Evolutionary conservation across 345 rosid genomes (phyloP), one percentile per base, ranked within the genome.

Genomic region (Passiflora organensis): DNA sequence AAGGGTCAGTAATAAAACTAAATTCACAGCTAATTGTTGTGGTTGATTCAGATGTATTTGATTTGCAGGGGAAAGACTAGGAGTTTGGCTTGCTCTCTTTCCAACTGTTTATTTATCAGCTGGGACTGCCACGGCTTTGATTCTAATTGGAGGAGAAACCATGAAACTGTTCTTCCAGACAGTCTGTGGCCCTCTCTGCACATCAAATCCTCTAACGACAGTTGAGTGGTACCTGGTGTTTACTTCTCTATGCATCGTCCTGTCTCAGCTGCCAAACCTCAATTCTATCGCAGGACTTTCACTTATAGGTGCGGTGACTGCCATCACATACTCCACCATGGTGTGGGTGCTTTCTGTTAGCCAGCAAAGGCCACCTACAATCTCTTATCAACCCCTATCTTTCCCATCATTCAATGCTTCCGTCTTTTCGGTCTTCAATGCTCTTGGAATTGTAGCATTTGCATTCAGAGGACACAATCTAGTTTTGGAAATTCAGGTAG

Each of bases 331-430:
- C 66, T 82, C 86, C 10, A 84, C 98, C 37, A 80, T 86, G 98
- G 98, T 86, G 48, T 86, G 98, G 98, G 80, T 91, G 69, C 93
- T 91, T 59, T 91, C 98, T 65, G 93, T 91, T 67, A 88, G 89
- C 77, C 88, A 88, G 68, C 67, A 69, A 58, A 86, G 98, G 66
- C 98, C 98, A 60, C 78, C 90, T 6, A 23, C 77, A 14, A 77
- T 88, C 64, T 88, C 86, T 0, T 91, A 91, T 5, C 82, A 88
- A 55, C 95, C 96, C 20, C 74, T 85, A 43, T 63, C 93, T 6
- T 57, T 74, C 70, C 82, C 93, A 65, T 78, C 89, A 3, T 73
- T 69, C 41, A 58, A 78, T 53, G 93, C 90, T 53, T 68, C 85
- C 0, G 48, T 81, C 19, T 91, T 91, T 51, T 76, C 93, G 0